A percentile compares a stretch with the other conserved stretches of the same genome.
Conservation (phyloP, 495 filamentous ascomycete genomes). For the Aeminium ludgeri region DNA sequence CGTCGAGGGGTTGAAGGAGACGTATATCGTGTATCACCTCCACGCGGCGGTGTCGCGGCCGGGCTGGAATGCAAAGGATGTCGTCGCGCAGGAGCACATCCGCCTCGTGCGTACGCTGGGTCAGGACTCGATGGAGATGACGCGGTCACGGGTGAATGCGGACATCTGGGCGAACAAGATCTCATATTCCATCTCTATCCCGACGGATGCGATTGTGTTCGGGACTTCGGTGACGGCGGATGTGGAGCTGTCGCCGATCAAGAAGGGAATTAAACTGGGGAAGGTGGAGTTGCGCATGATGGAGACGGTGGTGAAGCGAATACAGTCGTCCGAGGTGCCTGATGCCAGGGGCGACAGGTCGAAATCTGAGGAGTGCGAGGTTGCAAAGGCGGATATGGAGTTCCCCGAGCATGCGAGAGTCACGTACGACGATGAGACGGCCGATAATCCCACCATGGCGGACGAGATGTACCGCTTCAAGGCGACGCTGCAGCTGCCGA, state of each 20-base stretch:
- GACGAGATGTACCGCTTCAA: slow-evolving; percentile 61
- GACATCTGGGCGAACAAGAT: slow-evolving; percentile 93
- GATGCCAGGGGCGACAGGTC: slow-evolving; percentile 35
- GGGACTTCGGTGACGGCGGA: slow-evolving; percentile 66
- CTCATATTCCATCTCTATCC: slow-evolving; percentile 75
- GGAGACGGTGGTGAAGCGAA: slow-evolving; percentile 34
- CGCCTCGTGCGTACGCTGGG: slow-evolving; percentile 78
- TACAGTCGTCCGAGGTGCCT: slow-evolving; percentile 17
- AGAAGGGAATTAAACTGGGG: slow-evolving; percentile 74
- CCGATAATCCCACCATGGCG: slow-evolving; percentile 40
- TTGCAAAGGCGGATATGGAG: slow-evolving; percentile 18
- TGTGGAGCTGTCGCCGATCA: slow-evolving; percentile 62
- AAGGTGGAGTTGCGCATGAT: slow-evolving; percentile 55
- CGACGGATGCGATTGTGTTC: slow-evolving; percentile 80
- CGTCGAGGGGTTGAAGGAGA: slow-evolving; percentile 67
- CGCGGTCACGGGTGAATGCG: slow-evolving; percentile 30
- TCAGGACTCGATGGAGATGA: slow-evolving; percentile 52
- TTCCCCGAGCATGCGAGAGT: slow-evolving; percentile 29
- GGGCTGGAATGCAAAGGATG: slow-evolving; percentile 62
- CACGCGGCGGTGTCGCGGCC: slow-evolving; percentile 65
- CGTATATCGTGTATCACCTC: slow-evolving; percentile 70
- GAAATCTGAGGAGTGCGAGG: slow-evolving; percentile 18
- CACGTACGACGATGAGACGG: slow-evolving; percentile 34
- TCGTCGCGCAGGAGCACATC: slow-evolving; percentile 60
- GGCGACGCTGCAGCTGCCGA: slow-evolving; percentile 53